phyloP scores from a whole-genome alignment of 2,329 filamentous ascomycete species.

The Chaetoscypha palmicola region DNA sequence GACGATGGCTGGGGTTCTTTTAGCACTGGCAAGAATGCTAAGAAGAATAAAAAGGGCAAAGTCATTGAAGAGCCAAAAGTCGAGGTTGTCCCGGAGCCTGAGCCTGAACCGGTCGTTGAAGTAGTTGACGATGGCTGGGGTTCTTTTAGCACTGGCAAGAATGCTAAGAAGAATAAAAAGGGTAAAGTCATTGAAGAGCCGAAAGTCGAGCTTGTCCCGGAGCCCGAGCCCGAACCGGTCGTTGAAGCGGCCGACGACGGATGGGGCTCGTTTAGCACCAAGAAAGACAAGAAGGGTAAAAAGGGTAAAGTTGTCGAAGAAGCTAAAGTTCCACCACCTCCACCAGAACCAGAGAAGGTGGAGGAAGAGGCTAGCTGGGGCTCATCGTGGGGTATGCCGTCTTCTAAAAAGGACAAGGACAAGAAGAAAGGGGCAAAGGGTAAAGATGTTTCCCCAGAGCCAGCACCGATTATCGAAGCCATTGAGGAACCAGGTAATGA shows the following conservation, averaged over 20 bases:
- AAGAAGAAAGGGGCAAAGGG: constrained; percentile 33
- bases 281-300: constrained; percentile 39
- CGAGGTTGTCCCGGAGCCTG: constrained; percentile 34
- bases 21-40: constrained; percentile 23
- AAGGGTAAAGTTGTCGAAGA: constrained; percentile 32
- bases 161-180: constrained; percentile 40
- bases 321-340: constrained; percentile 32
- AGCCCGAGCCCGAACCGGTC: constrained; percentile 29
- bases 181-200: constrained; percentile 31
- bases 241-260: constrained; percentile 16
- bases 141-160: constrained; percentile 32
- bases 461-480: constrained; percentile 19
- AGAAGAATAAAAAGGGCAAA: constrained; percentile 29
- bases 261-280: constrained; percentile 32
- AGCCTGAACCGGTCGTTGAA: constrained; percentile 25
- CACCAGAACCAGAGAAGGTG: constrained; percentile 21
- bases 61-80: constrained; percentile 9
- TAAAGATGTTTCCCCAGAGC: constrained; percentile 17
- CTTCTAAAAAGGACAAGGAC: constrained; percentile 35
- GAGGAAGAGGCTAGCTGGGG: constrained; percentile 13
- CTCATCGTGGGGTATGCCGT: constrained; percentile 29
- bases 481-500: constrained; percentile 24
- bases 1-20: constrained; percentile 22
- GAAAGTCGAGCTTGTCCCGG: too few relatives aligned
- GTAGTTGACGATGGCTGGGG: constrained; percentile 28